phyloP scores from a whole-genome alignment of 441 rosid species.

The Melastoma candidum region DNA sequence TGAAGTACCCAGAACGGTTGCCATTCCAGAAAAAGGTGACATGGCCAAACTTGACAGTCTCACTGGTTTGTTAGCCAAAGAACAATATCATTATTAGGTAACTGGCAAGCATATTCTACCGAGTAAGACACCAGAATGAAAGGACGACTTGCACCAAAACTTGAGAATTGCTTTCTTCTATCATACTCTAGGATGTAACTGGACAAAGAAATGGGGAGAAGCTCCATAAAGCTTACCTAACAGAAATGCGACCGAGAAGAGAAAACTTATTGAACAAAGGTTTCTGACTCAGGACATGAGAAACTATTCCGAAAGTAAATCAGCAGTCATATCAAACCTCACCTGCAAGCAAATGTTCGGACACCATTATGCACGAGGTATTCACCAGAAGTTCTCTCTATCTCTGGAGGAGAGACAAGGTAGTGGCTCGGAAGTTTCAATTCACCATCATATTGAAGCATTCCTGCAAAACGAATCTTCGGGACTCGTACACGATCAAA shows the following conservation, averaged over 20 bases:
- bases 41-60: conserved; percentile 97
- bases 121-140: too few species aligned
- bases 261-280: too few species aligned
- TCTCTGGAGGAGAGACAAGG: conserved; percentile 95
- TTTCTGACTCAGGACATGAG: too few species aligned
- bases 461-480: conserved; percentile 82
- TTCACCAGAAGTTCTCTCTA: conserved; percentile 97
- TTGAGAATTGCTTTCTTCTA: too few species aligned
- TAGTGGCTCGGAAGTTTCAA: conserved; percentile 78
- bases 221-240: too few species aligned
- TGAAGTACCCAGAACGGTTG: conserved; percentile 89
- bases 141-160: too few species aligned
- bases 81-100: too few species aligned
- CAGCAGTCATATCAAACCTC: background rate
- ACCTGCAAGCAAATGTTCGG: conserved; percentile 98
- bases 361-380: conserved; percentile 78
- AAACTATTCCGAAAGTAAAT: too few species aligned
- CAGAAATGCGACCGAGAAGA: too few species aligned
- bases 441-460: conserved; percentile 98
- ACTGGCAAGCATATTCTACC: too few species aligned
- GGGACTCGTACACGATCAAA: conserved; percentile 88
- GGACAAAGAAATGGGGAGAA: too few species aligned
- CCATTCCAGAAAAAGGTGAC: conserved; percentile 99
- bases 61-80: conserved; percentile 30
- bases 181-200: too few species aligned